Percentiles rank a stretch among this genome's conserved stretches.
Evolutionary conservation across 2,329 filamentous ascomycete species (phyloP).

Genomic region (Neophaeococcomyces mojaviensis): DNA sequence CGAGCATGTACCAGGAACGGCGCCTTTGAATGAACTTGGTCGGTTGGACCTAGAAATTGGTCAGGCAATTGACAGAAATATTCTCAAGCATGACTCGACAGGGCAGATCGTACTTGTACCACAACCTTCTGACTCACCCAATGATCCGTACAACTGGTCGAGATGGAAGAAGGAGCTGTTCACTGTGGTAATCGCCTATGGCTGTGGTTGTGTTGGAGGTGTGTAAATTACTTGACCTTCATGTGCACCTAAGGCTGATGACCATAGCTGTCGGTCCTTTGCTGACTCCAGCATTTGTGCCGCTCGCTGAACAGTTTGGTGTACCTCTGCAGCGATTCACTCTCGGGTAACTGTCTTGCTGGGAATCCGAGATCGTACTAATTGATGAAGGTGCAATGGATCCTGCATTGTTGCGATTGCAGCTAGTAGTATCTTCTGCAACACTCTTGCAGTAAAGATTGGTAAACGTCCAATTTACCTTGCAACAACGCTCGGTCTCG

Average conservation of each 20-base stretch:
- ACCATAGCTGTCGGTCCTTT: constrained; percentile 13
- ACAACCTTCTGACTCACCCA: constrained; percentile 17
- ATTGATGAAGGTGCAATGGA: constrained; percentile 15
- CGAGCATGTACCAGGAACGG: constrained; percentile 28
- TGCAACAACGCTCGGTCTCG: constrained; percentile 10
- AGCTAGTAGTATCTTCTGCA: constrained; percentile 29
- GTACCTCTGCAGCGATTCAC: constrained; percentile 13
- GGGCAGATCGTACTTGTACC: constrained; percentile 17
- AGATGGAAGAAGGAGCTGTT: constrained; percentile 24
- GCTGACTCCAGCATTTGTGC: constrained; percentile 14
- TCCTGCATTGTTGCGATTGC: constrained; percentile 31
- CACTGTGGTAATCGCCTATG: constrained; percentile 33
- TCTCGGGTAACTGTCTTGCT: too few species aligned
- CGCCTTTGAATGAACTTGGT: constrained; percentile 23
- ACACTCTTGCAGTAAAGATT: constrained; percentile 16
- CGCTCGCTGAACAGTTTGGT: constrained; percentile 9
- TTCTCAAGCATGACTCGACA: constrained; percentile 30
- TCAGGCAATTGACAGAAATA: constrained; percentile 22
- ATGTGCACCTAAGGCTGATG: constrained; percentile 24
- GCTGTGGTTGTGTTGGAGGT: constrained; percentile 37
- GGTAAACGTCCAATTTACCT: constrained; percentile 18
- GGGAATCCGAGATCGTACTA: constrained; percentile 28
- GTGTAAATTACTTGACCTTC: constrained; percentile 26
- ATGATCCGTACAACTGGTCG: constrained; percentile 21
- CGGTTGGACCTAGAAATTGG: constrained; percentile 12